phyloP scores from a whole-genome alignment of 371 early-diverging fungal genomes.

The Mucor circinelloides region DNA sequence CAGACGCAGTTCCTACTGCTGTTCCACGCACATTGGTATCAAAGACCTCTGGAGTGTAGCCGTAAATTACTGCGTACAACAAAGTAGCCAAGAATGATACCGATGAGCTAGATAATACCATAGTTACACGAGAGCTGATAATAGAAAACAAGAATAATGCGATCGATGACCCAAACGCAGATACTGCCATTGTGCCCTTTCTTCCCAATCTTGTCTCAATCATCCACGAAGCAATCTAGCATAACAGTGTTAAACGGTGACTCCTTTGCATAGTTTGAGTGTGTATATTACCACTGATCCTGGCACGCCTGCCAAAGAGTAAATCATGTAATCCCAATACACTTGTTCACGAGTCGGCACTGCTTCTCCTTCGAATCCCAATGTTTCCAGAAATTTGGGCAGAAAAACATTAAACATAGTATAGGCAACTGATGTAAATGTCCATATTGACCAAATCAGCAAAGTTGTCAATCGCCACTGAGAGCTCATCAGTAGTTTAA shows the following conservation, averaged over 20 bases:
- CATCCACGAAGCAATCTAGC: slow-evolving; percentile 69
- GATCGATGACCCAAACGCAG: slow-evolving; percentile 71
- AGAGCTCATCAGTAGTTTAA: slow-evolving; percentile 48
- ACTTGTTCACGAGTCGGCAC: slow-evolving; percentile 57
- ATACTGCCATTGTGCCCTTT: slow-evolving; percentile 79
- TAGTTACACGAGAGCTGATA: slow-evolving; percentile 51
- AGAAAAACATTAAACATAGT: slow-evolving; percentile 88
- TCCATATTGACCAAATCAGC: slow-evolving; percentile 82
- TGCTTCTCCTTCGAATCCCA: slow-evolving; percentile 43
- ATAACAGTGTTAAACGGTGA: not conserved
- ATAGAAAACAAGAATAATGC: slow-evolving; percentile 70
- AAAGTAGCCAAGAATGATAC: slow-evolving; percentile 75
- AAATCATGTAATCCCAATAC: slow-evolving; percentile 77
- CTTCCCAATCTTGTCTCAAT: slow-evolving; percentile 80
- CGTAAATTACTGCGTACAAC: slow-evolving; percentile 84
- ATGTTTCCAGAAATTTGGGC: slow-evolving; percentile 73
- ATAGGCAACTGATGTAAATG: slow-evolving; percentile 74
- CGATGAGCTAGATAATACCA: slow-evolving; percentile 66
- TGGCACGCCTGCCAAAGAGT: slow-evolving; percentile 79
- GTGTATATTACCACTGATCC: slow-evolving; percentile 67
- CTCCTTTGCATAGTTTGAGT: not conserved
- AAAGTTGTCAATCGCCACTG: slow-evolving; percentile 65
- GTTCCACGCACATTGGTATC: slow-evolving; percentile 77
- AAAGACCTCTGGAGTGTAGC: slow-evolving; percentile 92
- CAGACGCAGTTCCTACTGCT: slow-evolving; percentile 80